Base-by-base conservation (phyloP, 2,329 filamentous ascomycete species). In the Purpureocillium takamizusanense region DNA sequence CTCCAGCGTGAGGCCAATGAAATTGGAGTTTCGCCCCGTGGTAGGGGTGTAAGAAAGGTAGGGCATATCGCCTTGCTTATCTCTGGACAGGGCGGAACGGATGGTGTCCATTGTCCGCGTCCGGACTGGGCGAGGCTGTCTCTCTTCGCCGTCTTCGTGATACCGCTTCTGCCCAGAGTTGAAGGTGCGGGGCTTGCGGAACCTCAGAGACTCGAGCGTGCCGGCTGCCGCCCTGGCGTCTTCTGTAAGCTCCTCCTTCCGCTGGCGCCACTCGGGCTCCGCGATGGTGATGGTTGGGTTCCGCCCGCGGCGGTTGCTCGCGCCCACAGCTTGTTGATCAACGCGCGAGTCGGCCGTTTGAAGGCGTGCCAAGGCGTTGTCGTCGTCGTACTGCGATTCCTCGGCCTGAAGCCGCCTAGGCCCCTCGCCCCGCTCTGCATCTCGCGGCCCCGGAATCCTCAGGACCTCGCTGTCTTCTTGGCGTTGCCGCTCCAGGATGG, bases 1-100 rank as follows among this genome's bases (percentile, higher is more conserved):
- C 46, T 92, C 87, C 48, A 94, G 83, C 0, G 83, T 86, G 46
- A 98, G 62, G 48, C 89, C 86, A 11, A 92, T 74, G 53, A 97
- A 98, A 29, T 86, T 83, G 10, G 90, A 97, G 58, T 98, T 98
- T 45, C 92, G 80, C 17, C 84, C 90, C 38, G 95, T 76, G 0
- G 92, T 98, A 2, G 92, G 87, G 42, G 89, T 82, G 76, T 87
- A 97, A 59, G 87, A 95, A 37, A 98, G 74, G 58, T 98, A 98
- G 0, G 92, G 92, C 66, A 86, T 84, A 25, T 78, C 70, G 2
- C 63, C 63, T n/a, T 61, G 55, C 43, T 70, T 69, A 31, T 74
- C 72, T 17, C 76, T 67, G 12, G 72, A 72, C 39, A 73, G 62
- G 8, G 63, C 74, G 1, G 68, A 72, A 42, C 72, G 70, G 46